Conservation (phyloP, 768 basidiomycete genomes). For the Leccinum longicurvipes region DNA sequence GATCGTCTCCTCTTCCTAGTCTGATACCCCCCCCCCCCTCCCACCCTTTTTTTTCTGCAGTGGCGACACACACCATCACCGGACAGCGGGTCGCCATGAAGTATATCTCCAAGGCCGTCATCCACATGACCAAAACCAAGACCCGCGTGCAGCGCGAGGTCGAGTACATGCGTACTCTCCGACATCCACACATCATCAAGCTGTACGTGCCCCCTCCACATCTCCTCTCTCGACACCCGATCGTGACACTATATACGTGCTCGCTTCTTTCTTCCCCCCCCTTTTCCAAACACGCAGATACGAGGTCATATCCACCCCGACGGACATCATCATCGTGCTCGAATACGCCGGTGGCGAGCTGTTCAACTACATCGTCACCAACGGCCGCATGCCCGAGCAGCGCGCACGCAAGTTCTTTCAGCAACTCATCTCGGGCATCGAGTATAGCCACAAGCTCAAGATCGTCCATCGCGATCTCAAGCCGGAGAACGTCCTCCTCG, state of each 20-base stretch:
- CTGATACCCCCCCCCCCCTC: constrained; percentile 12
- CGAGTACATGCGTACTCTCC: constrained; percentile 91
- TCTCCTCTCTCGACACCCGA: constrained; percentile 2
- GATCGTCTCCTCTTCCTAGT: constrained; percentile 15
- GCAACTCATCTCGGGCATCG: constrained; percentile 95
- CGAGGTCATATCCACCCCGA: constrained; percentile 88
- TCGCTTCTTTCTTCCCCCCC: background rate
- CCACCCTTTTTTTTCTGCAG: constrained; percentile 43
- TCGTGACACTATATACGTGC: constrained; percentile 3
- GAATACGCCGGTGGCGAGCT: constrained; percentile 96
- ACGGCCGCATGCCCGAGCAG: constrained; percentile 86
- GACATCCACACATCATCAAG: constrained; percentile 98
- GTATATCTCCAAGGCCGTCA: constrained; percentile 92
- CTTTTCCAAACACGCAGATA: constrained; percentile 42
- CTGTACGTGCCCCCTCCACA: constrained; percentile 50
- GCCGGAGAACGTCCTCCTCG: constrained; percentile 90
- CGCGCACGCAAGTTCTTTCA: constrained; percentile 95
- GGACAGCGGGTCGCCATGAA: constrained; percentile 98
- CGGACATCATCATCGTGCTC: constrained; percentile 97
- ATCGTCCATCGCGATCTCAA: constrained; percentile 98
- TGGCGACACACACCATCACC: constrained; percentile 91
- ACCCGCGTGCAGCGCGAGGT: constrained; percentile 92
- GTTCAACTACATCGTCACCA: constrained; percentile 96
- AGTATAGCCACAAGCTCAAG: constrained; percentile 93
- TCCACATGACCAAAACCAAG: constrained; percentile 88